These are phyloP conservation scores for Plasmodium vinckei DNA, from an alignment of 169 alveolate species.

Conservation along the genomic window DNA sequence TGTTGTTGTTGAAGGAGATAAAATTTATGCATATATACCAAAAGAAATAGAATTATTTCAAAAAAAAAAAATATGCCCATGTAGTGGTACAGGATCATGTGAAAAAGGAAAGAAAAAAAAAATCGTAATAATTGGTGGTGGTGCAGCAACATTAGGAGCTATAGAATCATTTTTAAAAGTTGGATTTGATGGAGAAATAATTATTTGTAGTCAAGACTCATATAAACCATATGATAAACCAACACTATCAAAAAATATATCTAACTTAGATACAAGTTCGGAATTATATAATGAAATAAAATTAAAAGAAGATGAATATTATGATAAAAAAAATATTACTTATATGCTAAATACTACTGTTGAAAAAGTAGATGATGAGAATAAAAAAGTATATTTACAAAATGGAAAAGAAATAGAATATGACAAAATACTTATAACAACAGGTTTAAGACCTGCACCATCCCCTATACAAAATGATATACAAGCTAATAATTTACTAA, in stretches of 20 bases:
- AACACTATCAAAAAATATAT: constrained; percentile 79
- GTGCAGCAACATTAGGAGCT: constrained; percentile 91
- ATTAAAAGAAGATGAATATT: constrained; percentile 78
- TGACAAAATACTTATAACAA: constrained; percentile 83
- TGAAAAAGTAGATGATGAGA: constrained; percentile 73
- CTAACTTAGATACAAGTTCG: constrained; percentile 38
- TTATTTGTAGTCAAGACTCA: constrained; percentile 71
- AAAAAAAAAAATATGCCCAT: constrained; percentile 62
- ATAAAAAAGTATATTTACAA: constrained; percentile 76
- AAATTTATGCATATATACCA: constrained; percentile 84
- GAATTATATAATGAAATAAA: constrained; percentile 79
- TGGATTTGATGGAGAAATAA: constrained; percentile 85
- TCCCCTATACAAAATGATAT: constrained; percentile 11
- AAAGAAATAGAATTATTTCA: constrained; percentile 65
- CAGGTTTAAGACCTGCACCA: constrained; percentile 79
- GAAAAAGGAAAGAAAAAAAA: constrained; percentile 81
- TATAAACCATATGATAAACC: constrained; percentile 86
- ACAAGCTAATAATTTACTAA: constrained; percentile 71
- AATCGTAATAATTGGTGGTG: constrained; percentile 90
- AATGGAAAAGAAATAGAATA: constrained; percentile 82
- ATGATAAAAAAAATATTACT: constrained; percentile 76
- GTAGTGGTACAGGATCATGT: constrained; percentile 43
- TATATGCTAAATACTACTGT: constrained; percentile 77
- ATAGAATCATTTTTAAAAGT: constrained; percentile 86
- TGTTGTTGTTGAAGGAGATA: constrained; percentile 79